Base-by-base conservation (phyloP, 805 yeast species). In the Candida insectorum region DNA sequence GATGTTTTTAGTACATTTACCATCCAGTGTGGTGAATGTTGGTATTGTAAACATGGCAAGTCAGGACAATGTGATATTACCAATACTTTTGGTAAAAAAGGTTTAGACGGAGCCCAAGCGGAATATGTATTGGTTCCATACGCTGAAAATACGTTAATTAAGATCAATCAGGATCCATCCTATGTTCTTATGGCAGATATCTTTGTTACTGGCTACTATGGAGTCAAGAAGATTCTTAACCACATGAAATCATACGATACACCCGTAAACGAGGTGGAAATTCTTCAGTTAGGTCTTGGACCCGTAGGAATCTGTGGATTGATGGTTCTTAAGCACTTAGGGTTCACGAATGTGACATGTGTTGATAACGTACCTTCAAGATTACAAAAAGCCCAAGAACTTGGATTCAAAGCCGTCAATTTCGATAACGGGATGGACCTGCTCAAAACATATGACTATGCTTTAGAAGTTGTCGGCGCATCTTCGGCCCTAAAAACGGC, bases 141-240 rank as follows among this genome's bases (percentile, higher is more conserved):
- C 39, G 83, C 83, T 3, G 73, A 66, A 28, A 57, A 69, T 9
- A 71, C 78, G 1, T 52, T 78, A 45, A 60, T 64, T 33, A 67
- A 58, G 24, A 62, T 67, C 32, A 79, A 79, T 4, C 16, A 9
- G 22, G 75, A 71, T 37, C 51, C 66, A 4, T 64, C 71, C 7
- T 68, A 75, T 20, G 69, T 77, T 5, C 49, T 78, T 41, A 73
- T 77, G 80, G 77, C 81, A 10, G 83, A 78, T 50, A 77, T 78
- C 32, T 77, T 78, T 56, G 74, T 79, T 26, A 78, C 84, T 1
- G 84, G 81, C 0, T 77, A 72, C 54, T 71, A 65, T 40, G 81
- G 81, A 22, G 79, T 71, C 8, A 64, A 67, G 38, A 74, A 75
- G 44, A 69, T 71, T 39, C 49, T 71, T 28, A 66, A 66, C 40